These are phyloP conservation scores for Collybiopsis luxurians DNA, from an alignment of 768 basidiomycete species.

Conservation along the genomic window DNA sequence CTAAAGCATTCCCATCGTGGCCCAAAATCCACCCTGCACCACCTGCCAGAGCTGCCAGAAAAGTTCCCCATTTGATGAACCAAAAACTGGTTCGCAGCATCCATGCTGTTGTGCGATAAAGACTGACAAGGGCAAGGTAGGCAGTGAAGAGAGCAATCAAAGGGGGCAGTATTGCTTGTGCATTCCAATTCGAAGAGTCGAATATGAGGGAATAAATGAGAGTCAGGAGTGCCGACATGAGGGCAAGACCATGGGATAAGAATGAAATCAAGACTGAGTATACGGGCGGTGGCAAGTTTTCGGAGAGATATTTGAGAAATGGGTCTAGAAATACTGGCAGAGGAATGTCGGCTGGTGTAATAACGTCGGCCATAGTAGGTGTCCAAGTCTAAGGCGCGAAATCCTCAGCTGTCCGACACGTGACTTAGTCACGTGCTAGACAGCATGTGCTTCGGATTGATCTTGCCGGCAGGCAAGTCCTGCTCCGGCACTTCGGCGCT, in stretches of 20 bases:
- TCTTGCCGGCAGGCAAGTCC: no score
- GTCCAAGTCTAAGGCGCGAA: background rate
- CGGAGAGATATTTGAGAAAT: conserved; percentile 51
- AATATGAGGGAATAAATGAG: conserved; percentile 47
- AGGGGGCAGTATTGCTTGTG: conserved; percentile 68
- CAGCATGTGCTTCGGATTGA: no score
- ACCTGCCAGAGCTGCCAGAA: conserved; percentile 54
- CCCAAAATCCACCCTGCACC: conserved; percentile 54
- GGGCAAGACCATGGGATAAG: conserved; percentile 49
- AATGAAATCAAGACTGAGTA: conserved; percentile 50
- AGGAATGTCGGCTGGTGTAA: conserved; percentile 7
- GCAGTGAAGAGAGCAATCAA: conserved; percentile 69
- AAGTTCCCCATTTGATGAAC: conserved; percentile 75
- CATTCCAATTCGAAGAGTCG: conserved; percentile 50
- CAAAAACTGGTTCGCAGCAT: conserved; percentile 63
- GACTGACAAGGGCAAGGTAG: conserved; percentile 72
- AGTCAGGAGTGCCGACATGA: conserved; percentile 45
- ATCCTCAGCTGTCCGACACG: no score
- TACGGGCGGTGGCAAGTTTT: conserved; percentile 52
- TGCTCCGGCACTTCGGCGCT: no score
- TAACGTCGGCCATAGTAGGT: conserved; percentile 6
- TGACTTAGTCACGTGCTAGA: background rate
- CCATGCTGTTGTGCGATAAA: conserved; percentile 80
- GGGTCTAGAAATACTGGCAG: conserved; percentile 53
- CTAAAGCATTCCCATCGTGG: conserved; percentile 30